These are phyloP conservation scores for Ogataea zsoltii DNA, from an alignment of 805 yeast species.

Conservation along the genomic window DNA sequence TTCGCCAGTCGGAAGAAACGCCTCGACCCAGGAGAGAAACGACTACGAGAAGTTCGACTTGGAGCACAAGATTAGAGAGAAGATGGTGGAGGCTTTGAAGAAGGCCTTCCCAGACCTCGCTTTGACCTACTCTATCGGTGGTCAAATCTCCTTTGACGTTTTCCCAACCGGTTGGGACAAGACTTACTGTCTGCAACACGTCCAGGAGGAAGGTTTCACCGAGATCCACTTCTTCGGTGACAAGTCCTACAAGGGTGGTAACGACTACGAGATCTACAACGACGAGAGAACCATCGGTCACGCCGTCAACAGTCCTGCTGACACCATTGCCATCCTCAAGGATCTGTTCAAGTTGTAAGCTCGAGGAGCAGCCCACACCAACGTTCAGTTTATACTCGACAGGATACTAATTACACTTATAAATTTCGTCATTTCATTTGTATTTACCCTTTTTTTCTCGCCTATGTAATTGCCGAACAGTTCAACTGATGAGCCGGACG, in stretches of 20 bases:
- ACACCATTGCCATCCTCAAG: slow-evolving; percentile 81
- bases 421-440: no score
- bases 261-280: slow-evolving; percentile 93
- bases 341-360: slow-evolving; percentile 66
- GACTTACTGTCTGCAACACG: slow-evolving; percentile 95
- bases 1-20: slow-evolving; percentile 98
- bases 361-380: neutral
- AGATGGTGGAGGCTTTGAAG: slow-evolving; percentile 81
- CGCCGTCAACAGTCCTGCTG: slow-evolving; percentile 85
- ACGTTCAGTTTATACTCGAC: no score
- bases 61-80: slow-evolving; percentile 76
- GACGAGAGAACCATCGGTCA: slow-evolving; percentile 96
- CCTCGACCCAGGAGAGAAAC: slow-evolving; percentile 89
- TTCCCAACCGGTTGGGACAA: slow-evolving; percentile 99
- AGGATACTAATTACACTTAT: no score
- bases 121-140: slow-evolving; percentile 97
- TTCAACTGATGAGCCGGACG: slow-evolving; percentile 57
- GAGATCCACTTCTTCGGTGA: slow-evolving; percentile 98
- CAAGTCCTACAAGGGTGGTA: slow-evolving; percentile 96
- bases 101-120: slow-evolving; percentile 79
- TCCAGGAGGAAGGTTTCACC: slow-evolving; percentile 78
- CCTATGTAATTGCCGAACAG: no score
- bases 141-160: slow-evolving; percentile 98
- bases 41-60: slow-evolving; percentile 88
- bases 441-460: no score